Conservation (phyloP, 106 monocot species). For the Triglochin maritima region DNA sequence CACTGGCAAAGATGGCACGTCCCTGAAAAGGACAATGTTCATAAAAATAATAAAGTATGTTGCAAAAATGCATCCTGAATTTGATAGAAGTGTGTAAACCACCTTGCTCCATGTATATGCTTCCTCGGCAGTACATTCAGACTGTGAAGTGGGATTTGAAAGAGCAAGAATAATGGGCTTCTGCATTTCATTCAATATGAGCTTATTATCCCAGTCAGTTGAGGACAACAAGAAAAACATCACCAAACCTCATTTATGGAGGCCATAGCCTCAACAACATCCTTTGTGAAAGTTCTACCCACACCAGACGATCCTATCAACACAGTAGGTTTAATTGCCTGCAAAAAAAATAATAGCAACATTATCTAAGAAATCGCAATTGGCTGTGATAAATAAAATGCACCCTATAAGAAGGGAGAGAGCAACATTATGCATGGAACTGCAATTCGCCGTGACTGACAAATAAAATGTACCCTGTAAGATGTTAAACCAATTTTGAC, state of each 20-base stretch:
- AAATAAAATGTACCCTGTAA: no score
- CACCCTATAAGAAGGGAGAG: background rate
- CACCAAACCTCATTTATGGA: conserved; percentile 60
- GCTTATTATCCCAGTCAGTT: background rate
- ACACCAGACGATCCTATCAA: conserved; percentile 72
- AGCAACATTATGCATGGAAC: conserved; percentile 13
- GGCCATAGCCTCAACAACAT: conserved; percentile 76
- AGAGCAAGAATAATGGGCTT: conserved; percentile 83
- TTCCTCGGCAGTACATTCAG: conserved; percentile 88
- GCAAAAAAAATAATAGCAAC: background rate
- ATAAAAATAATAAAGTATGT: background rate
- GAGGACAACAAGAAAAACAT: background rate
- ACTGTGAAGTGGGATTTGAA: conserved; percentile 88
- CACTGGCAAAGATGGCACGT: conserved; percentile 80
- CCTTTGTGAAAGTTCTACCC: conserved; percentile 80
- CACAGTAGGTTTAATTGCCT: conserved; percentile 70
- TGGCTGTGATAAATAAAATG: background rate
- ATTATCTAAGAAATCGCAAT: background rate
- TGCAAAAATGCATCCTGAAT: background rate
- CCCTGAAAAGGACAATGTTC: conserved; percentile 32
- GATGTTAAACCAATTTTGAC: no score
- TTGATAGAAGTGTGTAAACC: background rate
- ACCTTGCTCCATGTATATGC: conserved; percentile 93
- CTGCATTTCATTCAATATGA: conserved; percentile 17
- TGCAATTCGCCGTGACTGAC: no score